Conservation (phyloP, 441 rosid species). For the Pelargonium citronellum region DNA sequence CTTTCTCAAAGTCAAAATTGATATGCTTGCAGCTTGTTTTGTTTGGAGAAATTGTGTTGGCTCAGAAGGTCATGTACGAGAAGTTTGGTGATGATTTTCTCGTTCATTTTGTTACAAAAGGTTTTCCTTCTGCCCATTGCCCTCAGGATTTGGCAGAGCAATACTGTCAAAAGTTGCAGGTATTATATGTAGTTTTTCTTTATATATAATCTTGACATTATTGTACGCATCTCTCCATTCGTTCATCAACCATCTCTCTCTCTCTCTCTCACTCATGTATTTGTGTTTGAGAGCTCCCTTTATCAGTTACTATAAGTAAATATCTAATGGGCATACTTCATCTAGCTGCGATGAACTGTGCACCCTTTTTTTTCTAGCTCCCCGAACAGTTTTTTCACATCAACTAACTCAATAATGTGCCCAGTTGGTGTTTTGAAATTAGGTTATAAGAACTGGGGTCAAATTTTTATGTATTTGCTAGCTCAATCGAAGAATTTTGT, state of each 20-base stretch:
- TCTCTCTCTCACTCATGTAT: background rate
- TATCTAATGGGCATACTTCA: background rate
- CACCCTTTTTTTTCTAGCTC: too few relatives aligned
- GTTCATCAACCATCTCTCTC: background rate
- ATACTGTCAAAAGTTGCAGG: slow-evolving; percentile 29
- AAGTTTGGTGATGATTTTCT: slow-evolving; percentile 29
- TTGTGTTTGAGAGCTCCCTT: background rate
- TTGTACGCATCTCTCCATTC: background rate
- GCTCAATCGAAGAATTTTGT: too few relatives aligned
- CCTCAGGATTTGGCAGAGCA: slow-evolving; percentile 25
- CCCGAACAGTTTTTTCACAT: too few relatives aligned
- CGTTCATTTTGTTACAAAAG: slow-evolving; percentile 22
- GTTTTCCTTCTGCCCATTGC: slow-evolving; percentile 22
- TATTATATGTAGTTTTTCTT: slow-evolving; percentile 2
- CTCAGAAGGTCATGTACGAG: slow-evolving; percentile 31
- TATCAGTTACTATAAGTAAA: background rate
- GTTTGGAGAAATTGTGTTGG: slow-evolving; percentile 28
- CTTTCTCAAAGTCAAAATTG: background rate
- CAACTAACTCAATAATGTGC: too few relatives aligned
- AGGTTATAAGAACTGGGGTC: too few relatives aligned
- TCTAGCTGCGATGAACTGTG: too few relatives aligned
- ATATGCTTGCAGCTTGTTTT: slow-evolving; percentile 23
- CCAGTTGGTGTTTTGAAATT: too few relatives aligned
- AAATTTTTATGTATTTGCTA: too few relatives aligned
- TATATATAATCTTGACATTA: background rate